phyloP scores from a whole-genome alignment of 106 monocot species.

The Ottelia alismoides region DNA sequence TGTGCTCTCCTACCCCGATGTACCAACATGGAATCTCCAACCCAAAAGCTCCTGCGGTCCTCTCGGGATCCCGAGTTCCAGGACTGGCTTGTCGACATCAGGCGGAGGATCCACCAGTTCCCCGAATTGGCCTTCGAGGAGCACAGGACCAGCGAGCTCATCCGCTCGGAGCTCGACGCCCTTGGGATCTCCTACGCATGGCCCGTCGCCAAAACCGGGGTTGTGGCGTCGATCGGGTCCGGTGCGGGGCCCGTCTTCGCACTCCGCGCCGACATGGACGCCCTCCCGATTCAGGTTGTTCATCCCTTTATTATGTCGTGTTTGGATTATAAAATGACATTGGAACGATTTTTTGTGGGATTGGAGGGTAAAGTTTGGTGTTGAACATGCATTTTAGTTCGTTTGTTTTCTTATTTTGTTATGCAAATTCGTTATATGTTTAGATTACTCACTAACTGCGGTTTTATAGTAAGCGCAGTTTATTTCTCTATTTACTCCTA shows the following conservation, averaged over 20 bases:
- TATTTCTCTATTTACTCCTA: no score
- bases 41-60: slow-evolving; percentile 6
- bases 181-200: slow-evolving; percentile 52
- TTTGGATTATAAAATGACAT: no score
- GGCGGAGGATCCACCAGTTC: slow-evolving; percentile 71
- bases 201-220: slow-evolving; percentile 78
- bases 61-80: slow-evolving; percentile 38
- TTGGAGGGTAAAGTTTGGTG: no score
- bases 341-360: no score
- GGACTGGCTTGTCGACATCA: slow-evolving; percentile 39
- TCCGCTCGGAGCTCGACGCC: slow-evolving; percentile 61
- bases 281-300: slow-evolving; percentile 58
- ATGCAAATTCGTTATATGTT: no score
- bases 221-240: slow-evolving; percentile 63
- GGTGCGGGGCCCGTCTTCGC: slow-evolving; percentile 37
- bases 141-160: slow-evolving; percentile 58
- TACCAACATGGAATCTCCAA: not conserved
- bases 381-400: no score
- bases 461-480: no score
- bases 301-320: no score
- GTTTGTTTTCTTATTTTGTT: no score
- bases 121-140: slow-evolving; percentile 84
- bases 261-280: slow-evolving; percentile 65
- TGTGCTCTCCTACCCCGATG: no score
- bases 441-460: no score